Percentiles rank a stretch among this genome's conserved stretches.
Conservation (phyloP, 345 rosid genomes). For the Isatis tinctoria region DNA sequence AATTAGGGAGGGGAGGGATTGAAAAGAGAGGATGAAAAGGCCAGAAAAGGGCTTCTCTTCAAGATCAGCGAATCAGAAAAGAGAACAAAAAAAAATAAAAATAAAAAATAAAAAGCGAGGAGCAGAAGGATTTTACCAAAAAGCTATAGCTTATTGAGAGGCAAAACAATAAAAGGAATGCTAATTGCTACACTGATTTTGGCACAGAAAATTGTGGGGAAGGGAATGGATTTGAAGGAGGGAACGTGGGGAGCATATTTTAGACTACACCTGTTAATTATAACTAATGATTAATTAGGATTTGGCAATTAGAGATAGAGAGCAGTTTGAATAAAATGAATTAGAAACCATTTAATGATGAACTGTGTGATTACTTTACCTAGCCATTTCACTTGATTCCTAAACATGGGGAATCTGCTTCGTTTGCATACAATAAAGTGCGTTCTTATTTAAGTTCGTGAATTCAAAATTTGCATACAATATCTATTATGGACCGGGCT, state of each 20-base stretch:
- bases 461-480: neutral
- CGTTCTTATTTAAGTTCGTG: neutral
- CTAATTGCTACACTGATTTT: slow-evolving; percentile 13
- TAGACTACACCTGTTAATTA: neutral
- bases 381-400: neutral
- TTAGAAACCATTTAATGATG: neutral
- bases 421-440: neutral
- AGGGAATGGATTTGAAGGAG: neutral
- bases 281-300: slow-evolving; percentile 13
- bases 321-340: neutral
- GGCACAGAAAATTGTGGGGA: slow-evolving; percentile 4
- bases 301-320: slow-evolving; percentile 9
- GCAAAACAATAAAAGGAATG: neutral
- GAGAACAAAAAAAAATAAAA: neutral
- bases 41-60: neutral
- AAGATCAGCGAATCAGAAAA: neutral
- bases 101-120: neutral
- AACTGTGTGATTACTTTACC: neutral
- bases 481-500: neutral
- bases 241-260: slow-evolving; percentile 20
- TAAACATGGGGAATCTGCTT: neutral
- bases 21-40: neutral
- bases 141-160: neutral
- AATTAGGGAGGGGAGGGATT: neutral
- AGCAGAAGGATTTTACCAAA: neutral